phyloP scores from a whole-genome alignment of 1,284 basidiomycete genomes.

The Ganoderma sinense region DNA sequence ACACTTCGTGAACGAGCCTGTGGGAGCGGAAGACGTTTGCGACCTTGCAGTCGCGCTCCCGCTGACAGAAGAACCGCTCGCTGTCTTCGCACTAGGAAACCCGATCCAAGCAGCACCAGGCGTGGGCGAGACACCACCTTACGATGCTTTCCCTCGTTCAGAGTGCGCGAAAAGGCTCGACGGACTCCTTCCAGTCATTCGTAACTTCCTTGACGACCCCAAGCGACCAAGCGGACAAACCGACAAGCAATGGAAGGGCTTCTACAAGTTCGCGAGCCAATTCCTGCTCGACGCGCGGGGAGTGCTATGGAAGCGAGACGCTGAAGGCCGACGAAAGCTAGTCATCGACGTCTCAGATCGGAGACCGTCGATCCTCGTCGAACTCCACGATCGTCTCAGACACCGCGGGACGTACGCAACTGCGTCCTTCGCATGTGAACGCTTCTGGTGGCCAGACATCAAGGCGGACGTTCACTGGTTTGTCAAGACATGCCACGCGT shows the following conservation, averaged over 20 bases:
- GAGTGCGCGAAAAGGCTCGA: not conserved
- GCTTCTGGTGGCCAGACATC: not conserved
- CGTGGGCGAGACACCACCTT: not conserved
- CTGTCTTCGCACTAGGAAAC: too few species aligned
- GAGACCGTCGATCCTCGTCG: not conserved
- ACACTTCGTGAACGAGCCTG: not conserved
- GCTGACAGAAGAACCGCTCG: too few species aligned
- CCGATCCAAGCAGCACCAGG: too few species aligned
- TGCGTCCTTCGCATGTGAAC: not conserved
- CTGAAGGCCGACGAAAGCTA: not conserved
- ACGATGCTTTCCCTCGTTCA: not conserved
- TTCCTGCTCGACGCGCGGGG: not conserved
- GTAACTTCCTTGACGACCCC: not conserved
- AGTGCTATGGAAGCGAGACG: not conserved
- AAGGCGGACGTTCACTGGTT: not conserved
- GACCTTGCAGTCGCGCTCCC: too few species aligned
- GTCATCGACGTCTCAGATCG: not conserved
- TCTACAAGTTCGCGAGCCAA: not conserved
- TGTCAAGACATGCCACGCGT: not conserved
- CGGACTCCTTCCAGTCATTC: not conserved
- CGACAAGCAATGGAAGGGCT: not conserved
- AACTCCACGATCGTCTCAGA: not conserved
- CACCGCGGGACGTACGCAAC: not conserved
- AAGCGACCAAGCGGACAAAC: not conserved
- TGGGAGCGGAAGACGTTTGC: too few species aligned